Evolutionary conservation across 2,329 filamentous ascomycete genomes (phyloP).

Genomic region (Botrytis deweyae): DNA sequence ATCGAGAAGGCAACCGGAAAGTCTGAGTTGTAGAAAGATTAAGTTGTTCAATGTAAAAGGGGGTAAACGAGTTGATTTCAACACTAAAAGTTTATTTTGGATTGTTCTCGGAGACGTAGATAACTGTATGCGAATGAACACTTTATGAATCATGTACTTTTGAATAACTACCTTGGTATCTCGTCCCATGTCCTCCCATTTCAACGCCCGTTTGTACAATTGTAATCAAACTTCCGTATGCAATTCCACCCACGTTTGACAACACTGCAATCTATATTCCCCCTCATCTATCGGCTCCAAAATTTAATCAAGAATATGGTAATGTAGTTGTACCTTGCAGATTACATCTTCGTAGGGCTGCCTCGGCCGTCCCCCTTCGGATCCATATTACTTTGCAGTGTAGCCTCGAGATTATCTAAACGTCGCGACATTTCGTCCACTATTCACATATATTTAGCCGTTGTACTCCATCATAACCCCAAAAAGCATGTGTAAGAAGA

Average conservation of each 20-base stretch:
- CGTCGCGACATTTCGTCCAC: constrained; percentile 94
- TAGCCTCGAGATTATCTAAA: constrained; percentile 69
- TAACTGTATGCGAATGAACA: constrained; percentile 1
- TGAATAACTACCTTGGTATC: constrained; percentile 10
- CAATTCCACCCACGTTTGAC: background rate
- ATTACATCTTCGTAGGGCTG: constrained; percentile 33
- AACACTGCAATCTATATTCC: constrained; percentile 1
- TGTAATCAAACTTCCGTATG: constrained; percentile 1
- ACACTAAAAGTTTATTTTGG: constrained; percentile 10
- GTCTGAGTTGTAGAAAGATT: constrained; percentile 46
- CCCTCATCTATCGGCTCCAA: background rate
- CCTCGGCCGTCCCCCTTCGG: constrained; percentile 30
- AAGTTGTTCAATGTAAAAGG: constrained; percentile 1
- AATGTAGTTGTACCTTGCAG: background rate
- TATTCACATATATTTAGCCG: constrained; percentile 41
- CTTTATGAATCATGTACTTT: constrained; percentile 7
- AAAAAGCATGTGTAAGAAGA: background rate
- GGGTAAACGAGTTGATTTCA: background rate
- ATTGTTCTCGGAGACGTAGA: background rate
- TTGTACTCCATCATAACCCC: background rate
- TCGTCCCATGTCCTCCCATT: constrained; percentile 7
- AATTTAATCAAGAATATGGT: background rate
- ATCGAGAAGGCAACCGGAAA: constrained; percentile 62
- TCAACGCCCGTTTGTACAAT: constrained; percentile 15
- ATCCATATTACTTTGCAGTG: constrained; percentile 33